These are phyloP conservation scores for Ceratobasidium papillatum DNA, from an alignment of 1,284 basidiomycete species.

Conservation along the genomic window DNA sequence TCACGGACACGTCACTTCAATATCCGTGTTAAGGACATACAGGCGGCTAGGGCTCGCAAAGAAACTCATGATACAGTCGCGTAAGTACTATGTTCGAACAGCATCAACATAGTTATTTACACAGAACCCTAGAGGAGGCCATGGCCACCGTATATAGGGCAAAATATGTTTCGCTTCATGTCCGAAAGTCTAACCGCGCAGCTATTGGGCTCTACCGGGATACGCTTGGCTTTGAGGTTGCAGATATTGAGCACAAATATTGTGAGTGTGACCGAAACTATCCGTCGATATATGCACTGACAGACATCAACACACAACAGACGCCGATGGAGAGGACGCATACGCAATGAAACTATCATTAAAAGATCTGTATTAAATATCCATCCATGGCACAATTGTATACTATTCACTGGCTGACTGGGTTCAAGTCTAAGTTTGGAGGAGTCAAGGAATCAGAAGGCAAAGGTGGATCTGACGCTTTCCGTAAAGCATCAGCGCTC, in stretches of 20 bases:
- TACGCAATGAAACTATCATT: conserved; percentile 84
- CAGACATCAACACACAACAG: conserved; percentile 54
- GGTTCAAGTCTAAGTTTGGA: neutral
- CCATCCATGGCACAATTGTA: neutral
- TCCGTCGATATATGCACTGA: conserved; percentile 8
- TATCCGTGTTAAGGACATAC: conserved; percentile 87
- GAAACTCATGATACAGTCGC: conserved; percentile 86
- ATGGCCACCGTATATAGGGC: conserved; percentile 86
- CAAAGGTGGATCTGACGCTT: neutral
- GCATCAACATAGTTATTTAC: conserved; percentile 29
- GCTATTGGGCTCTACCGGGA: conserved; percentile 85
- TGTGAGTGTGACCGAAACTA: conserved; percentile 63
- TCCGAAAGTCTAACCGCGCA: conserved; percentile 86
- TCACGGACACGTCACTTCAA: conserved; percentile 91
- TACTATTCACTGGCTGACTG: neutral
- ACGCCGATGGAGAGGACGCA: conserved; percentile 93
- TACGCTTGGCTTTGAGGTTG: conserved; percentile 81
- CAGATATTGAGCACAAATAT: conserved; percentile 80
- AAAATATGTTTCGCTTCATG: conserved; percentile 81
- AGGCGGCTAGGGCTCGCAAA: conserved; percentile 86
- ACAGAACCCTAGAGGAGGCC: conserved; percentile 69
- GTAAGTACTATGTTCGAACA: conserved; percentile 61
- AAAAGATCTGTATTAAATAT: conserved; percentile 48
- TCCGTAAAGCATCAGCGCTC: conserved; percentile 4
- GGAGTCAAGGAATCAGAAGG: neutral